Percentiles rank a stretch among this genome's conserved stretches.
These are phyloP conservation scores for Pseudocercospora musae DNA, from an alignment of 2,329 filamentous ascomycete species.

Conservation along the genomic window DNA sequence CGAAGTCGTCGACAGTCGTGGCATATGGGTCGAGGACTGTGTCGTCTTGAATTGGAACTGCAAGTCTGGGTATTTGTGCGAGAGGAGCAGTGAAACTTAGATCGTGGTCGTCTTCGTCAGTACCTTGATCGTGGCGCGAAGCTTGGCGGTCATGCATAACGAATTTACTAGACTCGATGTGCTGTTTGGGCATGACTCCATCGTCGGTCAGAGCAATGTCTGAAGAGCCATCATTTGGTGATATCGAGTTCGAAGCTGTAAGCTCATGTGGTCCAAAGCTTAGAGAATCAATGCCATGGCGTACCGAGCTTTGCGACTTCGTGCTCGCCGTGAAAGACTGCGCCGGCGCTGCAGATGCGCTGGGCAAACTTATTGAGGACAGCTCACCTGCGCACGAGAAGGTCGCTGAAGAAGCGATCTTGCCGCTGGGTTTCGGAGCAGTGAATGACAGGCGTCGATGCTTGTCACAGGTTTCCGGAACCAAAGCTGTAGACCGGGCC, in stretches of 20 bases:
- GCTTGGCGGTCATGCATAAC: not conserved
- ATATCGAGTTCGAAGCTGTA: not conserved
- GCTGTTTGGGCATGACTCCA: not conserved
- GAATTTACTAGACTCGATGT: not conserved
- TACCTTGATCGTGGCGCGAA: not conserved
- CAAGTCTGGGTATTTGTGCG: not conserved
- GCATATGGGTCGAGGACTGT: not conserved
- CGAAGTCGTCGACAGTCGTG: not conserved
- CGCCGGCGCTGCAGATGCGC: not conserved
- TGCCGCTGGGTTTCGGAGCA: conserved; percentile 9
- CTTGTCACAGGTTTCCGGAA: not conserved
- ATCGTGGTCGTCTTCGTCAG: not conserved
- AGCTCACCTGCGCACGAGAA: not conserved
- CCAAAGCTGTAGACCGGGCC: conserved; percentile 1
- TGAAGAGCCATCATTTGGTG: not conserved
- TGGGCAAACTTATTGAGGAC: not conserved
- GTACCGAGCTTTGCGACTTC: not conserved
- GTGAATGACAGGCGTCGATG: not conserved
- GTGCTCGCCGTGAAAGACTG: not conserved
- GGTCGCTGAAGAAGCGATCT: conserved; percentile 11
- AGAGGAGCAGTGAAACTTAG: conserved; percentile 1
- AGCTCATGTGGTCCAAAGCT: not conserved
- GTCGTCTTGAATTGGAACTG: not conserved
- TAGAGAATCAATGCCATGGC: not conserved
- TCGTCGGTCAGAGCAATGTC: not conserved